Base-by-base conservation (phyloP, 345 rosid genomes). In the Eucalyptus coolabah region DNA sequence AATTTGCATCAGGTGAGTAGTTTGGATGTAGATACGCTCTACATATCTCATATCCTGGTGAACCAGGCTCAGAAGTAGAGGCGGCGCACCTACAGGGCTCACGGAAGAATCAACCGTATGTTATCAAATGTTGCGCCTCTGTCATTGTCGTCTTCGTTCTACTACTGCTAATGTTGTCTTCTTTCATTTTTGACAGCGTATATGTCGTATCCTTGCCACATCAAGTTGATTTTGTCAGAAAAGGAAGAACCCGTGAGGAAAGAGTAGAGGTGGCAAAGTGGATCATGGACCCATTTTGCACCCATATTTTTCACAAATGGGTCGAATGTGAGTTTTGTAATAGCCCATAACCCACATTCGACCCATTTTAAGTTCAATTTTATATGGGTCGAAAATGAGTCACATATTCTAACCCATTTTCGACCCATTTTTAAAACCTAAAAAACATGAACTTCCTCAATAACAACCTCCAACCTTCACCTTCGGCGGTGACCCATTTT, bases 151-250 rank as follows among this genome's bases (percentile, higher is more conserved):
- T 85, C 21, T 21, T 44, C 37, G 4, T 88, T 59, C 15, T 14
- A 32, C 59, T 24, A 32, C 6, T 23, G 63, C 13, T 34, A 40
- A 18, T 19, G 18, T 86, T 16, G 5, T 40, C 49, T 65, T 26
- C 4, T 17, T 42, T 5, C 28, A n/a, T 28, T 50, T 60, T 83
- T 13, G 42, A 77, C 89, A 93, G 95, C 93, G 50, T 91, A 93
- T 87, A 93, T 92, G 95, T 93, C 95, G 8, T 91, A 89, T 89
- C 94, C 95, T 24, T 91, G 93, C 91, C 94, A 94, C 89, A 92
- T 94, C 14, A 92, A 93, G 92, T 89, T 94, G 88, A 89, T 90
- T 51, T 89, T 94, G 90, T 92, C 94, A 17, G 93, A 92, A 89
- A 93, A 90, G 92, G 95, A 93, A 87, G 94, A 92, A 50, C 32